Base-by-base conservation (phyloP, 1,139 yeast genomes). In the Yamadazyma epiphylla region DNA sequence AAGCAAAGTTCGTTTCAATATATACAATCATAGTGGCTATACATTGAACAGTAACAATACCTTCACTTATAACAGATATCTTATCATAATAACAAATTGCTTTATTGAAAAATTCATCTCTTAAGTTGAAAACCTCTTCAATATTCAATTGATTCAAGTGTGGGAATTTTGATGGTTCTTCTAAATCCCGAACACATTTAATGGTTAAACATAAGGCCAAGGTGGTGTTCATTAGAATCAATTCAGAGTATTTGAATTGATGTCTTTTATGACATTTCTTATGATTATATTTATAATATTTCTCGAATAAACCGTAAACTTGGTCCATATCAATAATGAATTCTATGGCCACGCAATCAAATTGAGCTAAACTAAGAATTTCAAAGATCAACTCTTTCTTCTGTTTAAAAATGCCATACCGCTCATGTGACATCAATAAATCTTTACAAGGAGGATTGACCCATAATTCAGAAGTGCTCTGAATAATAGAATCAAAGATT, bases 11-110 rank as follows among this genome's bases (percentile, higher is more conserved):
- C 2, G 55, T 48, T 28, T 73, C 77, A 8, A 74, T 56, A 44
- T 65, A 72, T 3, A 61, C 37, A 3, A 69, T 53, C 35, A 79
- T 49, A 19, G 72, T 41, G 20, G 76, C 35, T 10, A 76, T 53
- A 1, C 74, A 76, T 37, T 70, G 72, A 10, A 80, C 49, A 1
- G 79, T 65, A 22, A 54, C 53, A 0, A 76, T 31, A 1, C 80
- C 81, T 36, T 74, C 80, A 35, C 71, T 64, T 10, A 73, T 43
- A 2, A 73, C 57, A 4, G 66, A 53, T 1, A 74, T 49, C 29
- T 74, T 57, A 33, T 67, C 71, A 42, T 70, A 77, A 47, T 72
- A 76, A 39, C 53, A 65, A 4, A 75, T 45, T 0, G 73, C 59
- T 43, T 66, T 60, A 15, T 49, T 46, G 31, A 60, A 48, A 17